These are phyloP conservation scores for Sporothrix curviconia DNA, from an alignment of 2,329 filamentous ascomycete genomes.

Conservation along the genomic window DNA sequence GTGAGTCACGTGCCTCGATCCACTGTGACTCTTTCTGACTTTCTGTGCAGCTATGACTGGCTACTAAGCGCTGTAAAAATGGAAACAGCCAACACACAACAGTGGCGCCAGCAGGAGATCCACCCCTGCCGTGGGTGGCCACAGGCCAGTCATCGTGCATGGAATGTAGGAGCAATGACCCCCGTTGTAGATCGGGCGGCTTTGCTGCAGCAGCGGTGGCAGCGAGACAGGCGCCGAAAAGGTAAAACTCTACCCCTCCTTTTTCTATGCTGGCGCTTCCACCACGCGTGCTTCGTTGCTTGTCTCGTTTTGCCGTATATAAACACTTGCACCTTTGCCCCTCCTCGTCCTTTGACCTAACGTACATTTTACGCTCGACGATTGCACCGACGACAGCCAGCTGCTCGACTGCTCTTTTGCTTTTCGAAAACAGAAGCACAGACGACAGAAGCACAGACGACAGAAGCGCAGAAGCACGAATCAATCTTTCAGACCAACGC, in stretches of 20 bases:
- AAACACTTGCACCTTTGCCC: not conserved
- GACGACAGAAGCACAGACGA: too few relatives aligned
- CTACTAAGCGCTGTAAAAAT: too few relatives aligned
- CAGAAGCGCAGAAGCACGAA: too few relatives aligned
- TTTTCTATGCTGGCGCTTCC: not conserved
- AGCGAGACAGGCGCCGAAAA: too few relatives aligned
- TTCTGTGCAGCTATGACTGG: too few relatives aligned
- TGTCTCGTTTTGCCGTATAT: not conserved
- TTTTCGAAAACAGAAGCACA: not conserved
- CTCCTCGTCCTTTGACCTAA: not conserved
- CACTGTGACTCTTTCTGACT: too few relatives aligned
- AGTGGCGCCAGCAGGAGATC: not conserved
- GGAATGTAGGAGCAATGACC: not conserved
- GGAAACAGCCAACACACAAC: too few relatives aligned
- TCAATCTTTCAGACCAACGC: too few relatives aligned
- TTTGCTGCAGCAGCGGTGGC: not conserved
- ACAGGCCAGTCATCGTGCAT: not conserved
- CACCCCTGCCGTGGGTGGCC: not conserved
- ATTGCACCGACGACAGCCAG: not conserved
- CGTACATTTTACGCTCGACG: not conserved
- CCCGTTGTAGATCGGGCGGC: not conserved
- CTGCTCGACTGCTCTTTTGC: not conserved
- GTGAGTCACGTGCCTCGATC: not conserved
- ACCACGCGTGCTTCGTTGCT: not conserved
- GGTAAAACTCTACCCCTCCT: slow-evolving; percentile 15